Evolutionary conservation across 768 basidiomycete genomes (phyloP).

Genomic region (Lentinula guzmanii): DNA sequence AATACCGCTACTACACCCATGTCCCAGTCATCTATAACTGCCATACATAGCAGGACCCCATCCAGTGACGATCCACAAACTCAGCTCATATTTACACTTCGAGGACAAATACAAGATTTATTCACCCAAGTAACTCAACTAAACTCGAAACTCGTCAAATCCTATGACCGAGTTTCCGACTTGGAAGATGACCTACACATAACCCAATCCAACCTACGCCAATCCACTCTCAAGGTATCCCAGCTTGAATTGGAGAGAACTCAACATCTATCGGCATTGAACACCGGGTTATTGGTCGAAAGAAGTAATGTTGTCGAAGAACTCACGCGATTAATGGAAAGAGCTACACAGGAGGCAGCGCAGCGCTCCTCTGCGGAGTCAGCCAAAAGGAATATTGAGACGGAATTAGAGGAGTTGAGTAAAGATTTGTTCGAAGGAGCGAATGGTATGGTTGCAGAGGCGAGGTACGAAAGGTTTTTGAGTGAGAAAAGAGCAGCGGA

Average conservation of each 20-base stretch:
- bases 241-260: slow-evolving; percentile 81
- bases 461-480: slow-evolving; percentile 56
- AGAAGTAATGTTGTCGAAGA: slow-evolving; percentile 85
- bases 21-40: not conserved
- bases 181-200: slow-evolving; percentile 87
- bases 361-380: slow-evolving; percentile 86
- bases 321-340: slow-evolving; percentile 90
- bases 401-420: slow-evolving; percentile 92
- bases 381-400: slow-evolving; percentile 79
- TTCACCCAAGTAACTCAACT: slow-evolving; percentile 87
- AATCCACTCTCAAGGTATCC: slow-evolving; percentile 60
- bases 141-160: slow-evolving; percentile 87
- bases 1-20: not conserved
- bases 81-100: slow-evolving; percentile 75
- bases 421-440: slow-evolving; percentile 87
- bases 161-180: slow-evolving; percentile 88
- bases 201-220: slow-evolving; percentile 49
- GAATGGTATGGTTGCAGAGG: slow-evolving; percentile 97
- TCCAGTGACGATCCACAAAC: slow-evolving; percentile 57
- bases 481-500: slow-evolving; percentile 74
- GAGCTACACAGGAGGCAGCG: slow-evolving; percentile 91
- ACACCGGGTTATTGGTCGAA: slow-evolving; percentile 90
- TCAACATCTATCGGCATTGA: slow-evolving; percentile 84
- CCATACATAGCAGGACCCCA: not conserved
- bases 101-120: slow-evolving; percentile 78